Conservation (phyloP, 2,329 filamentous ascomycete species). For the Fusarium domesticum region DNA sequence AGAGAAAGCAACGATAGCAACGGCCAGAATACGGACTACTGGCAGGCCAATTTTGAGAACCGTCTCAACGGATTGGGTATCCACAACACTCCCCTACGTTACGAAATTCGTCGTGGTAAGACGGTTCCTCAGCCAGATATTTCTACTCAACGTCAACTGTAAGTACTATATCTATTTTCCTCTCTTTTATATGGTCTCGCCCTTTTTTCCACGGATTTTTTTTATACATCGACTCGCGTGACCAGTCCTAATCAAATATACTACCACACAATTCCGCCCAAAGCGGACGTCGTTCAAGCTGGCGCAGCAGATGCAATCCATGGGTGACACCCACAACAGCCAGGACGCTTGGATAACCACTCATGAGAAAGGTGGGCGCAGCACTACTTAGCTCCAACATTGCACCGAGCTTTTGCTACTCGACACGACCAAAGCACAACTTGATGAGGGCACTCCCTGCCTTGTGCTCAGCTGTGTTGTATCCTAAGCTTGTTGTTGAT, state of each 20-base stretch:
- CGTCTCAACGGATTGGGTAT: constrained; percentile 32
- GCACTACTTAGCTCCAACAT: neutral
- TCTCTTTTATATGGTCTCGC: constrained; percentile 2
- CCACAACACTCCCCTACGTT: constrained; percentile 28
- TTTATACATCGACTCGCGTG: neutral
- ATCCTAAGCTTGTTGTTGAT: neutral
- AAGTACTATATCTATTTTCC: constrained; percentile 21
- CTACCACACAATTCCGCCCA: neutral
- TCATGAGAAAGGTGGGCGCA: too few species aligned
- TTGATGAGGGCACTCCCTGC: neutral
- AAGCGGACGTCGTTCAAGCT: neutral
- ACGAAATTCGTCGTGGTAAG: constrained; percentile 34
- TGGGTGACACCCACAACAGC: neutral
- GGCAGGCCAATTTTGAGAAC: constrained; percentile 27
- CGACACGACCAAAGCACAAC: neutral
- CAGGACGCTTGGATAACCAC: neutral
- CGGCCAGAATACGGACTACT: constrained; percentile 14
- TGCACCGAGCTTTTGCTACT: neutral
- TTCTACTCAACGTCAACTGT: constrained; percentile 26
- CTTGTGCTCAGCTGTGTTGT: neutral
- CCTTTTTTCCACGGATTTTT: neutral
- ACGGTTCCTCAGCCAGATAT: constrained; percentile 29
- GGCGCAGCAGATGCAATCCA: neutral
- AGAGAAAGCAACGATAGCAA: constrained; percentile 12
- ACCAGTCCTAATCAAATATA: neutral